Base-by-base conservation (phyloP, 2,329 filamentous ascomycete species). In the Lojkania enalia region DNA sequence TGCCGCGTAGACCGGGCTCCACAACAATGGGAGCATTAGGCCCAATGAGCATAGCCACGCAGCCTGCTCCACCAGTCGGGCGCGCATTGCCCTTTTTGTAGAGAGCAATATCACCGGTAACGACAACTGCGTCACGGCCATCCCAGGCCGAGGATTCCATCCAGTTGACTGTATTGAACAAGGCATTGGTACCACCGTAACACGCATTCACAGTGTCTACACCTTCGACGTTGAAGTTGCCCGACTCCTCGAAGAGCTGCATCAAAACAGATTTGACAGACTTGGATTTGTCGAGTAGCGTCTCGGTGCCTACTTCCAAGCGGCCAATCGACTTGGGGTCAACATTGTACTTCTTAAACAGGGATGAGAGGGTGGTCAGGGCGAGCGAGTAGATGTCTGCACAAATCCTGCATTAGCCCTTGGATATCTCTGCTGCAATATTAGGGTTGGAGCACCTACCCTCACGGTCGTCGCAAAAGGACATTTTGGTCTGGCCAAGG, bases 131-230 rank as follows among this genome's bases (percentile, higher is more conserved):
- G 50, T 78, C 69, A 44, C 76, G 72, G 41, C 76, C 76, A 55
- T 79, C 76, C 76, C 76, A 79, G 5, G 68, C 74, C 2, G 76
- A 78, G 9, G 76, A 78, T 62, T 79, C 76, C 20, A 79, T 66
- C 76, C 76, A 79, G 67, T 77, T 77, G 55, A 79, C 58, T 15
- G 73, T 64, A 71, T 78, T 79, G 73, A 79, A 78, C 16, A 79
- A 69, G 14, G 76, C 76, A 55, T 78, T 79, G 56, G 76, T 79
- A 52, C 76, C 76, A 46, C 76, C 76, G 60, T 78, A 79, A 72
- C 76, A 79, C 31, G 76, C 76, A 52, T 79, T 78, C 48, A 78
- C 72, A 16, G 75, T 78, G 57, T 79, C 76, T 35, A 78, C 72
- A 51, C 76, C 76, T 65, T 79, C 76, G 18, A 79, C 67, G 65